Base-by-base conservation (phyloP, 305 asterid species). In the Fraxinus baroniana region DNA sequence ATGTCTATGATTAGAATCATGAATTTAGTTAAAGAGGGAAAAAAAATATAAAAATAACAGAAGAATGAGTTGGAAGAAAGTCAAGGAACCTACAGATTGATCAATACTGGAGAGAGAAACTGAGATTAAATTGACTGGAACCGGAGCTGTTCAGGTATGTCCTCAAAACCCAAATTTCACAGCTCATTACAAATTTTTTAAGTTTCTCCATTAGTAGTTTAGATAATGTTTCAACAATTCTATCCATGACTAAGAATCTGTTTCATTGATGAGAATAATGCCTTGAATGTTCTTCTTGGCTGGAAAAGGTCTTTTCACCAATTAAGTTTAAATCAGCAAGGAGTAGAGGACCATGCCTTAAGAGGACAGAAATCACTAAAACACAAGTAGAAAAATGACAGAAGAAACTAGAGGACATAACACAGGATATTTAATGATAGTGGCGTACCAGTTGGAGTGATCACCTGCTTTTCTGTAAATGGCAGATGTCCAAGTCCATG, bases 401-500 rank as follows among this genome's bases (percentile, higher is more conserved):
- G 32, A 74, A 52, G 46, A 83, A 66, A 77, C 18, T 37, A 2
- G 37, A 55, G 66, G 60, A 39, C 32, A 75, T 46, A 80, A 37
- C 60, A 35, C 24, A 79, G 64, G 78, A 57, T 84, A 78, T 77
- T 35, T 78, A 70, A 82, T 55, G 81, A 76, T 81, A 39, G 83
- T 78, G 75, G 77, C 98, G 89, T 85, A 96, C 98, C 98, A 84
- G 99, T 97, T 66, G 99, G 99, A 76, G 99, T 95, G 79, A 82
- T 86, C 91, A 97, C 98, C 90, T 92, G 99, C 92, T 89, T 97
- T 90, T 97, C 99, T 26, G 97, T 97, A 84, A 97, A 97, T 36
- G 99, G 99, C 24, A 97, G 93, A 92, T 97, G 99, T 71, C 99
- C 99, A 80, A 97, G 90, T 81, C 99, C 99, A 87, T 97, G 99